Evolutionary conservation across 306 rosid species (phyloP).

Genomic region (Lagenaria siceraria): DNA sequence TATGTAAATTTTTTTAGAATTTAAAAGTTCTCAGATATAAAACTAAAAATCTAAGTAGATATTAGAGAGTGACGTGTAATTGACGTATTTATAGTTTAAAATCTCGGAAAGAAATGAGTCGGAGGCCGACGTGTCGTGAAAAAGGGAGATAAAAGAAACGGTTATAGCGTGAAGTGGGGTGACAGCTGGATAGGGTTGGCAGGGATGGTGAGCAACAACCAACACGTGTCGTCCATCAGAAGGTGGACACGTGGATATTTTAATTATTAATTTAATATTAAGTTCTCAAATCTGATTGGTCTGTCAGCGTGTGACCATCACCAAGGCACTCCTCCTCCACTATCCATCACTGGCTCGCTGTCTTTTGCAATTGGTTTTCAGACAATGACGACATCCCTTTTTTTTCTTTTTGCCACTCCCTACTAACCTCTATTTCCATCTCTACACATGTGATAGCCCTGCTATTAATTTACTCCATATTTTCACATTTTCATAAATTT

Average conservation of each 20-base stretch:
- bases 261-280: too few relatives aligned
- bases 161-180: conserved; percentile 2
- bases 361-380: background rate
- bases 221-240: background rate
- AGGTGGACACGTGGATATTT: background rate
- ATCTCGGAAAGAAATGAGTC: background rate
- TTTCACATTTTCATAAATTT: too few relatives aligned
- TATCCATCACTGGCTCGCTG: background rate
- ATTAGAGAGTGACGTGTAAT: background rate
- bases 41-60: too few relatives aligned
- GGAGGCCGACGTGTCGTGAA: background rate
- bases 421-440: background rate
- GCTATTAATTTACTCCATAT: too few relatives aligned
- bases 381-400: background rate
- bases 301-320: background rate
- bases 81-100: too few relatives aligned
- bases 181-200: conserved; percentile 11
- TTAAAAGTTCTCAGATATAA: too few relatives aligned
- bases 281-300: background rate
- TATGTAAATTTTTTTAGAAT: too few relatives aligned
- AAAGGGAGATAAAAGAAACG: background rate
- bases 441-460: background rate
- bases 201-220: background rate
- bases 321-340: background rate
- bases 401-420: background rate